Evolutionary conservation across 2,329 filamentous ascomycete genomes (phyloP), one percentile per base, ranked within the genome.

Genomic region (Colletotrichum sp.): DNA sequence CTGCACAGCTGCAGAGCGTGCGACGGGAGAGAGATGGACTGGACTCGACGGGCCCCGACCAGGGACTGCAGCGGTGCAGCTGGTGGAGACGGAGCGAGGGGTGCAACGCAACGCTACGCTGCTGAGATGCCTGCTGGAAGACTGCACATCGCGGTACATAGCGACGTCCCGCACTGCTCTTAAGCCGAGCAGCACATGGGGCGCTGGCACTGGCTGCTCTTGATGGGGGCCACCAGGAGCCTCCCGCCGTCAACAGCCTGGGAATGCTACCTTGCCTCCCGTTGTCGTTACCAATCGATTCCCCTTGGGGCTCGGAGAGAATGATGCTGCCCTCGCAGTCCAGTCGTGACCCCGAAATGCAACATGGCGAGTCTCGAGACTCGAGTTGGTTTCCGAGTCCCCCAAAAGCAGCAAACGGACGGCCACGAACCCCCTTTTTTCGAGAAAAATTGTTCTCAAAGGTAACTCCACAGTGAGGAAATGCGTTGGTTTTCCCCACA

Each of bases 401-500:
- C 62, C 34, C 24, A 52, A 8, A 21, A 65, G n/a, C 21, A 30
- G 39, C 34, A 12, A 66, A 28, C 63, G 18, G 36, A 28, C 63
- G 18, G 36, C 16, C 16, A 24, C 63, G 39, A 66, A 49, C 52
- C 72, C 69, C 69, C 62, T 75, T 72, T 75, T 72, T 60, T 36
- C 62, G 24, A 18, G 32, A 28, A 49, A 24, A 60, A 52, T 5
- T 39, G 18, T 21, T 49, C 7, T 16, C 30, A 73, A 30, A 63
- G 64, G 28, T 52, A 49, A 26, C 70, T 76, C 70, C 73, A 73
- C 70, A 68, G 63, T 64, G 44, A 72, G 69, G 55, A 73, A 73
- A 76, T 76, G 57, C 69, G 70, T 76, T 73, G 73, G 73, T 69
- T 76, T 68, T 73, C 64, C 59, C 73, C 64, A 76, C 73, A 76